Evolutionary conservation across 179 eudicot genomes (phyloP).

Genomic region (Silene coronaria): DNA sequence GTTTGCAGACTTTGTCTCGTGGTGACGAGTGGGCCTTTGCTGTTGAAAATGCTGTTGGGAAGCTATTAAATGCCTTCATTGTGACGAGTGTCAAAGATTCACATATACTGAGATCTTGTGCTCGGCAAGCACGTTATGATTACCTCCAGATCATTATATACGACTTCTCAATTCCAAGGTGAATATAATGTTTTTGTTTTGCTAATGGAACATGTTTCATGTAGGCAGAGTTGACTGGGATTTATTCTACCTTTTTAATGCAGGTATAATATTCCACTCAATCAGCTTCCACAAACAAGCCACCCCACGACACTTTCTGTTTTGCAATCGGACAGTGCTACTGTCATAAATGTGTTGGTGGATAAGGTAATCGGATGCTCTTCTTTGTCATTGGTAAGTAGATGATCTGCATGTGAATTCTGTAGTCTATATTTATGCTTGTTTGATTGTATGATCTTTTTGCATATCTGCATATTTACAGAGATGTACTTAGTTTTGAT

Average conservation of each 20-base stretch:
- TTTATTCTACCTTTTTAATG: constrained; percentile 21
- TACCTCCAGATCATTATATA: constrained; percentile 68
- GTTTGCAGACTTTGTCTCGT: constrained; percentile 55
- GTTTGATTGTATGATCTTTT: background rate
- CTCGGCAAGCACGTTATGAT: constrained; percentile 61
- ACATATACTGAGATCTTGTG: constrained; percentile 65
- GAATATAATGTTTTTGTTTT: constrained; percentile 4
- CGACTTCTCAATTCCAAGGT: constrained; percentile 78
- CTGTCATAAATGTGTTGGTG: constrained; percentile 76
- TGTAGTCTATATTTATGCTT: background rate
- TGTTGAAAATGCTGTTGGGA: constrained; percentile 84
- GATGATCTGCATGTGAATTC: constrained; percentile 6
- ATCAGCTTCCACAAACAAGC: constrained; percentile 72
- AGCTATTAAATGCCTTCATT: constrained; percentile 71
- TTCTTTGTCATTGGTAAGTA: background rate
- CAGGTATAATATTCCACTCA: constrained; percentile 65
- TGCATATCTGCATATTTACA: background rate
- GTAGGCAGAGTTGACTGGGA: constrained; percentile 3
- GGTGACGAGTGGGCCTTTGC: constrained; percentile 80
- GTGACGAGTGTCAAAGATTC: constrained; percentile 83
- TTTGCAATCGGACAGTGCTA: constrained; percentile 60
- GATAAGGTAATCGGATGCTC: constrained; percentile 51
- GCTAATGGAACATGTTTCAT: background rate
- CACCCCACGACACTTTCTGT: constrained; percentile 74
- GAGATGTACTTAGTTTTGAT: background rate